Evolutionary conservation across 2,329 filamentous ascomycete species (phyloP).

Genomic region (Zymoseptoria crescenta): DNA sequence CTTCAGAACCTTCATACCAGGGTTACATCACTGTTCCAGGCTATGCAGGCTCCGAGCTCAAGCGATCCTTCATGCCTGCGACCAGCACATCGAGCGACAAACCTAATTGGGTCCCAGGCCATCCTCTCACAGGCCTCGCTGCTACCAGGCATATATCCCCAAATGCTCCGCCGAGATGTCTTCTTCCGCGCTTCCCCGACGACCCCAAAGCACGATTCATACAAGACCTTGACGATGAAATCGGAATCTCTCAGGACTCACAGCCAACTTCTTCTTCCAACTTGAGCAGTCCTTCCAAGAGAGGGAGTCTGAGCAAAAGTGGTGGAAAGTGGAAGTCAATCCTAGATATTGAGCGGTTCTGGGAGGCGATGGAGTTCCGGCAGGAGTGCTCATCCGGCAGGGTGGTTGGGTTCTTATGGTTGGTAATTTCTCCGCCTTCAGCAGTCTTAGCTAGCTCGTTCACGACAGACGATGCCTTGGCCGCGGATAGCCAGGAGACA

Average conservation of each 20-base stretch:
- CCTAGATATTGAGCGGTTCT: slow-evolving; percentile 80
- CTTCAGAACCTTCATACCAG: slow-evolving; percentile 32
- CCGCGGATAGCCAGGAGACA: not conserved
- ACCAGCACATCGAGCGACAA: slow-evolving; percentile 17
- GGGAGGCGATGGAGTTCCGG: slow-evolving; percentile 96
- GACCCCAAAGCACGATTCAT: slow-evolving; percentile 90
- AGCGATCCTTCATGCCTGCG: slow-evolving; percentile 62
- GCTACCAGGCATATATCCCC: slow-evolving; percentile 46
- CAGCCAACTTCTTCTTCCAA: slow-evolving; percentile 16
- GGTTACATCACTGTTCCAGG: slow-evolving; percentile 85
- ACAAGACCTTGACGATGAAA: slow-evolving; percentile 78
- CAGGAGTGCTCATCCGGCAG: slow-evolving; percentile 93
- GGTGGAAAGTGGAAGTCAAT: slow-evolving; percentile 73
- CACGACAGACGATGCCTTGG: not conserved
- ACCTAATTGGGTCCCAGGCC: slow-evolving; percentile 50
- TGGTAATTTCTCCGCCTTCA: slow-evolving; percentile 60
- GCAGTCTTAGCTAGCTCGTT: too few species aligned
- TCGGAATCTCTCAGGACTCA: slow-evolving; percentile 23
- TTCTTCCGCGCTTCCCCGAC: slow-evolving; percentile 87
- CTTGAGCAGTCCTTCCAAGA: slow-evolving; percentile 31
- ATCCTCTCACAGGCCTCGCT: slow-evolving; percentile 66
- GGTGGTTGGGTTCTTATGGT: slow-evolving; percentile 90
- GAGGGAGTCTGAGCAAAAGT: slow-evolving; percentile 36
- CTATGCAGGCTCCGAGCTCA: slow-evolving; percentile 70
- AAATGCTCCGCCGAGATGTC: slow-evolving; percentile 61